Evolutionary conservation across 495 filamentous ascomycete genomes (phyloP).

Genomic region (Extremus antarcticus): DNA sequence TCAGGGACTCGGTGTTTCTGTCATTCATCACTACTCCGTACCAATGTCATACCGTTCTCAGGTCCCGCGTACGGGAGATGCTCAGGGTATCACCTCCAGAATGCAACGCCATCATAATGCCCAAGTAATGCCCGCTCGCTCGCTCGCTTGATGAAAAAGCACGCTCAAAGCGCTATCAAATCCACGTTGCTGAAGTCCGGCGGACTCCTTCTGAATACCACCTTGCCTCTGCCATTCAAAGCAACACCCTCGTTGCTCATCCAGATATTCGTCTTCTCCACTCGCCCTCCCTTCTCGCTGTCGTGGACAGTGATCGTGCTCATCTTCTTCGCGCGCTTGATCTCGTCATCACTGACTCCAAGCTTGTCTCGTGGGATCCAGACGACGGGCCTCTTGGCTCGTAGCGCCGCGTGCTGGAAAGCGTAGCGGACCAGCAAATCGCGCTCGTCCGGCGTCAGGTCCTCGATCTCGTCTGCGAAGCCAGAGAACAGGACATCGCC

Average conservation of each 20-base stretch:
- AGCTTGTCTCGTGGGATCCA: conserved; percentile 93
- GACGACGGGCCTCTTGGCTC: conserved; percentile 74
- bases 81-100: too few species aligned
- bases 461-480: conserved; percentile 85
- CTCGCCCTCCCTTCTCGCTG: conserved; percentile 1
- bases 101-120: too few species aligned
- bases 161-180: conserved; percentile 66
- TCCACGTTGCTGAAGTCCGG: conserved; percentile 90
- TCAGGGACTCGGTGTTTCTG: too few species aligned
- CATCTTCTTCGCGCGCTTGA: conserved; percentile 55
- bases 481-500: conserved; percentile 76
- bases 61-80: too few species aligned
- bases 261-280: conserved; percentile 46
- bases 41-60: too few species aligned
- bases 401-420: conserved; percentile 81
- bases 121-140: not conserved
- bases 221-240: conserved; percentile 69
- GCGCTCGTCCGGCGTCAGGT: conserved; percentile 82
- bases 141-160: not conserved
- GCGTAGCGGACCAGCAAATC: conserved; percentile 78
- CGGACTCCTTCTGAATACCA: conserved; percentile 79
- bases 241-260: conserved; percentile 87
- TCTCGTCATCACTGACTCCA: conserved; percentile 85
- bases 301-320: conserved; percentile 24
- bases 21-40: too few species aligned